Conservation (phyloP, 345 rosid species). For the Laguncularia racemosa region DNA sequence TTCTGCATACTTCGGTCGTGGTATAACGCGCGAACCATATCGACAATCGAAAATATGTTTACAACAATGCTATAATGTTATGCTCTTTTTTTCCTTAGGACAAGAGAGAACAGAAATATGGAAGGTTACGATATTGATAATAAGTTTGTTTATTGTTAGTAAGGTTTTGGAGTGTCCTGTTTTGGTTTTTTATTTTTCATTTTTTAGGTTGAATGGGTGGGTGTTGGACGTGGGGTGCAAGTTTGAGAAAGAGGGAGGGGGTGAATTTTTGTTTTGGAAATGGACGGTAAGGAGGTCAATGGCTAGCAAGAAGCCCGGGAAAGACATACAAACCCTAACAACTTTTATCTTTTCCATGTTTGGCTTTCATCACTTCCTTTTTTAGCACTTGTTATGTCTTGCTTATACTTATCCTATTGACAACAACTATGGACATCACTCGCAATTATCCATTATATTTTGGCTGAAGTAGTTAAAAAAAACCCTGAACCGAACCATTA, state of each 20-base stretch:
- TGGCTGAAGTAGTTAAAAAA: too few relatives aligned
- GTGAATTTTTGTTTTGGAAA: constrained; percentile 8
- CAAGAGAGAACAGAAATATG: too few relatives aligned
- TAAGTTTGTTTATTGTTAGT: too few relatives aligned
- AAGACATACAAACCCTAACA: constrained; percentile 9
- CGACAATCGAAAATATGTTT: neutral
- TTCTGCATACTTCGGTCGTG: constrained; percentile 39
- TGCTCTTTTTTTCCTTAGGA: neutral
- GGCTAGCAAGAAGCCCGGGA: constrained; percentile 18
- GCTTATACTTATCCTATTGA: too few relatives aligned
- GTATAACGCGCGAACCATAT: constrained; percentile 58
- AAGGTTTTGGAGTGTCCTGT: too few relatives aligned
- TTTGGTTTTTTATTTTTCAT: too few relatives aligned
- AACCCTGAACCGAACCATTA: too few relatives aligned
- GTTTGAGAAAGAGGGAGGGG: constrained; percentile 8
- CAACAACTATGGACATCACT: too few relatives aligned
- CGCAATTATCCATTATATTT: too few relatives aligned
- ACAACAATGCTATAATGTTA: constrained; percentile 4
- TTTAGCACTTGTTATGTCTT: neutral
- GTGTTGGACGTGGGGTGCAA: constrained; percentile 20
- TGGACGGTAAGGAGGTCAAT: constrained; percentile 21
- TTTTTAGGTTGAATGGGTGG: constrained; percentile 1
- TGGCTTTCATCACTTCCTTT: neutral
- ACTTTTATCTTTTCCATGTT: constrained; percentile 7
- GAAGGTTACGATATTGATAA: too few relatives aligned